A percentile compares a stretch with the other conserved stretches of the same genome.
Evolutionary conservation across 2,329 filamentous ascomycete species (phyloP).

Genomic region (Epichloe amarillans): DNA sequence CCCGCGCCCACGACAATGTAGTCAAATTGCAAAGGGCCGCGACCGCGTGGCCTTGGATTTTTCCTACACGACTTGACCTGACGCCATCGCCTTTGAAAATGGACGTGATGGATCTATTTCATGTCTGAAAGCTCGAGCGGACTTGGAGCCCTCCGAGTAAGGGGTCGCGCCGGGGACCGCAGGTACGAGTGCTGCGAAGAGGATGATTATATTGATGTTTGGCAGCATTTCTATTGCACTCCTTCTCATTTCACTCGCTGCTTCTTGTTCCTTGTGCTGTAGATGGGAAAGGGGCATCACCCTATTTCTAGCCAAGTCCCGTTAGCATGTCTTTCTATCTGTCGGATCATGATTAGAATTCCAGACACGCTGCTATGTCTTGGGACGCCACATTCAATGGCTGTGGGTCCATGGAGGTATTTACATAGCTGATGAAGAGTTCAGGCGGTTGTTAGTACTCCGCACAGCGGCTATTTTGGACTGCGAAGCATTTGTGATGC

Average conservation of each 20-base stretch:
- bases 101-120: not conserved
- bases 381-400: not conserved
- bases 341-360: not conserved
- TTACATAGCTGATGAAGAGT: too few species aligned
- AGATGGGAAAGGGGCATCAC: not conserved
- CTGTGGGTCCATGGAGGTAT: not conserved
- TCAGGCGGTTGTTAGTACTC: too few species aligned
- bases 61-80: not conserved
- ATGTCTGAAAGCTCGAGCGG: not conserved
- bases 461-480: not conserved
- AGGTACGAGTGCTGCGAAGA: not conserved
- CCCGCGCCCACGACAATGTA: slow-evolving; percentile 54
- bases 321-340: not conserved
- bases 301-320: not conserved
- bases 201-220: not conserved
- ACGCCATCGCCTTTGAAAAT: not conserved
- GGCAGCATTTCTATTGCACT: not conserved
- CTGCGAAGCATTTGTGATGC: not conserved
- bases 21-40: slow-evolving; percentile 21
- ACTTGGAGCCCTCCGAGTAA: not conserved
- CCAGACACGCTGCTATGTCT: not conserved
- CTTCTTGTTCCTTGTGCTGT: not conserved
- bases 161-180: not conserved
- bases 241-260: not conserved
- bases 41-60: not conserved